Evolutionary conservation across 208 protist species (phyloP).

Genomic region (Porcisia deanei): DNA sequence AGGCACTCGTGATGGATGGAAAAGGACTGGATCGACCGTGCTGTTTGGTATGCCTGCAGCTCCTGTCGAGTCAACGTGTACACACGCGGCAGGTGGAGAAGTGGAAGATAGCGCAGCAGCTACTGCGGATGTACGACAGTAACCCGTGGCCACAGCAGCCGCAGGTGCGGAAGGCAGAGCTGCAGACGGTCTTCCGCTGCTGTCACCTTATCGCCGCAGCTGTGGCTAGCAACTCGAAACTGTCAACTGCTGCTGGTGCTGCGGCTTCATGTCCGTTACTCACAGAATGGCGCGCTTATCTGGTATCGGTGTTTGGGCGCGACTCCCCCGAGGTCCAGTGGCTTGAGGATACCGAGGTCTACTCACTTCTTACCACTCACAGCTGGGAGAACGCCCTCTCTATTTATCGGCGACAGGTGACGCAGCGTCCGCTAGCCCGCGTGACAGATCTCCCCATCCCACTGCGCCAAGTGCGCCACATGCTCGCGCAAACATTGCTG

Average conservation of each 20-base stretch:
- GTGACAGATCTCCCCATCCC: constrained; percentile 67
- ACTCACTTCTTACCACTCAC: constrained; percentile 42
- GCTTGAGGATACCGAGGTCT: constrained; percentile 73
- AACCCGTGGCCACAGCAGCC: constrained; percentile 78
- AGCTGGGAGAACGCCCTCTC: constrained; percentile 42
- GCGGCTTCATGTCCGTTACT: constrained; percentile 16
- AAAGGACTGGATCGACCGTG: constrained; percentile 66
- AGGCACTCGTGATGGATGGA: constrained; percentile 44
- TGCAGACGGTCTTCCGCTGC: constrained; percentile 82
- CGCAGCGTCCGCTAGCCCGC: constrained; percentile 25
- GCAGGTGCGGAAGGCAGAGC: constrained; percentile 61
- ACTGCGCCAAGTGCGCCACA: constrained; percentile 49
- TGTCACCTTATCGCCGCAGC: constrained; percentile 55
- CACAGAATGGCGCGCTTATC: constrained; percentile 20
- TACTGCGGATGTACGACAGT: constrained; percentile 58
- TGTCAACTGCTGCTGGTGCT: background rate
- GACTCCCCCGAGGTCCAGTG: constrained; percentile 62
- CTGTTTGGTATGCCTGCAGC: constrained; percentile 70
- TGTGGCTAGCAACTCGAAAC: background rate
- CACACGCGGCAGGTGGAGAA: constrained; percentile 29
- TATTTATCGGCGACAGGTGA: constrained; percentile 49
- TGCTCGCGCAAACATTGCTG: constrained; percentile 47
- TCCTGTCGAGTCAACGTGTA: constrained; percentile 50
- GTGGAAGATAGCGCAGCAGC: constrained; percentile 29
- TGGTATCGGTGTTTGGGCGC: constrained; percentile 47